Conservation (phyloP, 352 stramenopile species). For the Pythium aristosporum region DNA sequence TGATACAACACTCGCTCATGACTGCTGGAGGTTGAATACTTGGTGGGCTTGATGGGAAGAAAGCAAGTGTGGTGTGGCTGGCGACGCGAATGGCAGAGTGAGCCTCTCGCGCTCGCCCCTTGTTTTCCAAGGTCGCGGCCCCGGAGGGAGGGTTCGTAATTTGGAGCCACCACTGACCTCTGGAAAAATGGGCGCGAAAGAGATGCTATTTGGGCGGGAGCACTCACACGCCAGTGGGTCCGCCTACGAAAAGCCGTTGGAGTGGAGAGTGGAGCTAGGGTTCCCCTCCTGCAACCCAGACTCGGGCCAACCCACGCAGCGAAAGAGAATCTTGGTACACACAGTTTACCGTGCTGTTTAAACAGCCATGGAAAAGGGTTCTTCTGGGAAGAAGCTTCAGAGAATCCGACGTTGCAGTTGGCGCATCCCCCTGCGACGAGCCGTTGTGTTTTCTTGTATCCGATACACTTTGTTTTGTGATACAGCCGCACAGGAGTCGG, state of each 20-base stretch:
- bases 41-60: not conserved
- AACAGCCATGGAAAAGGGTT: not conserved
- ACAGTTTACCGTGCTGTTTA: too few relatives aligned
- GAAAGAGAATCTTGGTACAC: not conserved
- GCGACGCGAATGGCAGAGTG: constrained; percentile 12
- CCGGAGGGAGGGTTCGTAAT: constrained; percentile 8
- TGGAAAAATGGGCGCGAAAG: constrained; percentile 23
- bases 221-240: constrained; percentile 6
- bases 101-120: not conserved
- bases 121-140: not conserved
- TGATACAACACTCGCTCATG: constrained; percentile 16
- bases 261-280: not conserved
- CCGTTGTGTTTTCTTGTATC: not conserved
- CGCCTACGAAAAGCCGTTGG: constrained; percentile 1
- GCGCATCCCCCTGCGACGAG: not conserved
- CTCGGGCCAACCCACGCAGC: not conserved
- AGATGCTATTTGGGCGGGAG: not conserved
- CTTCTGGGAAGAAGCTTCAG: constrained; percentile 1
- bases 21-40: not conserved
- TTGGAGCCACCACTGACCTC: constrained; percentile 14
- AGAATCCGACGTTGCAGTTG: not conserved
- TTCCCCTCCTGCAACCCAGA: not conserved
- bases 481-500: not conserved
- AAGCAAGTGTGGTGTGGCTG: not conserved
- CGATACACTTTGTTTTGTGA: not conserved